Conservation (phyloP, 306 rosid genomes). For the Glycine soja region DNA sequence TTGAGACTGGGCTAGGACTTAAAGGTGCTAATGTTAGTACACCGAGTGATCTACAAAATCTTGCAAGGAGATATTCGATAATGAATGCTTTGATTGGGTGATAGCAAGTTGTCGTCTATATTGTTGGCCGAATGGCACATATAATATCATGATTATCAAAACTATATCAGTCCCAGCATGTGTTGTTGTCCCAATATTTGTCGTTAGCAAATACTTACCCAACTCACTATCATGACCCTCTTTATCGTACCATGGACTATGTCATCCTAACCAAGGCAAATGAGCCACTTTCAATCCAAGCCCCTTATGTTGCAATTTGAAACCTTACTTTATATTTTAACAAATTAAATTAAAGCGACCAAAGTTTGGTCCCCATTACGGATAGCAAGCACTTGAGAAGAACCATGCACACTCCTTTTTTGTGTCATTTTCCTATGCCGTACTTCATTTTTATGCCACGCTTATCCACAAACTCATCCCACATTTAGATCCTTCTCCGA, state of each 20-base stretch:
- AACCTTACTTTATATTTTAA: conserved; percentile 27
- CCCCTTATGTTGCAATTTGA: background rate
- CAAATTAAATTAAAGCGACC: conserved; percentile 33
- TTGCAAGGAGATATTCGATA: conserved; percentile 6
- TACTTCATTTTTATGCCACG: conserved; percentile 29
- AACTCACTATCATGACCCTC: background rate
- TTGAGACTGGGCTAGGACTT: background rate
- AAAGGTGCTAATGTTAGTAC: no score
- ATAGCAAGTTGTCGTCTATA: background rate
- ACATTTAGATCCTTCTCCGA: conserved; percentile 36
- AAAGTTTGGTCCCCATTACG: conserved; percentile 47
- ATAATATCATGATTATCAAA: conserved; percentile 25
- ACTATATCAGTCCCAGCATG: conserved; percentile 15
- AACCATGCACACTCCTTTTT: conserved; percentile 38
- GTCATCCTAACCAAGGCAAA: conserved; percentile 16
- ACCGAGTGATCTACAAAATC: background rate
- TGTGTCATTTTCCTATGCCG: conserved; percentile 49
- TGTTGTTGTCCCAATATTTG: conserved; percentile 19
- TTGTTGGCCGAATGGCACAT: conserved; percentile 19
- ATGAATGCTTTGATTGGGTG: conserved; percentile 7
- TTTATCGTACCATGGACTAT: background rate
- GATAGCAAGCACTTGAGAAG: conserved; percentile 25
- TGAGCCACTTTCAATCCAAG: background rate
- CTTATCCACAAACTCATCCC: conserved; percentile 47
- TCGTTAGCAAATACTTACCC: background rate